Evolutionary conservation across 495 filamentous ascomycete species (phyloP).

Genomic region (Hypomontagnella monticulosa): DNA sequence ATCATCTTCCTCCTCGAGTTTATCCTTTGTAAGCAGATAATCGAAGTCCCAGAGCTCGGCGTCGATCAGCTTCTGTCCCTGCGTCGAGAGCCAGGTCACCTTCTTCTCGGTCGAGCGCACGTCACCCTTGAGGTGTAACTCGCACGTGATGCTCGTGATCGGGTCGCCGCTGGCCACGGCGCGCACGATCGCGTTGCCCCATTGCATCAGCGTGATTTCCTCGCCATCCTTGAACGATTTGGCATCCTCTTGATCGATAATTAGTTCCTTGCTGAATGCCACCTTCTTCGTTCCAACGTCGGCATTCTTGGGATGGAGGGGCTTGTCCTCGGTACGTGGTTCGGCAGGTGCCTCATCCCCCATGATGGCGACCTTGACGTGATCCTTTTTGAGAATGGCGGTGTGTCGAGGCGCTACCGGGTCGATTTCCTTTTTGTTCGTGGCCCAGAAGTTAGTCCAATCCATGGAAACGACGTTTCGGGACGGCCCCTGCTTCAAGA

Average conservation of each 20-base stretch:
- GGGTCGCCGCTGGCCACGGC: slow-evolving; percentile 63
- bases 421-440: slow-evolving; percentile 95
- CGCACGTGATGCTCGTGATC: slow-evolving; percentile 75
- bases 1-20: slow-evolving; percentile 81
- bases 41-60: slow-evolving; percentile 92
- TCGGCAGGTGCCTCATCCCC: slow-evolving; percentile 69
- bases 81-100: slow-evolving; percentile 84
- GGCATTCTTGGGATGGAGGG: slow-evolving; percentile 87
- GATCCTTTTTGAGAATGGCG: slow-evolving; percentile 72
- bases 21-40: slow-evolving; percentile 91
- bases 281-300: slow-evolving; percentile 87
- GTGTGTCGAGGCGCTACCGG: slow-evolving; percentile 87
- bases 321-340: slow-evolving; percentile 75
- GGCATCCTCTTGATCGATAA: slow-evolving; percentile 88
- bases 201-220: slow-evolving; percentile 95
- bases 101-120: slow-evolving; percentile 96
- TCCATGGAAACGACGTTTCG: slow-evolving; percentile 90
- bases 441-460: slow-evolving; percentile 92
- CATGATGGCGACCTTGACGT: slow-evolving; percentile 72
- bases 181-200: slow-evolving; percentile 89
- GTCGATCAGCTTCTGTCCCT: slow-evolving; percentile 77
- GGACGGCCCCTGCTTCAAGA: slow-evolving; percentile 89
- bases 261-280: slow-evolving; percentile 71
- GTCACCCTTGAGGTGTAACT: slow-evolving; percentile 87
- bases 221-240: slow-evolving; percentile 82